A percentile compares a stretch with the other conserved stretches of the same genome.
Conservation (phyloP, 257 asterid genomes). For the Datura wrightii region DNA sequence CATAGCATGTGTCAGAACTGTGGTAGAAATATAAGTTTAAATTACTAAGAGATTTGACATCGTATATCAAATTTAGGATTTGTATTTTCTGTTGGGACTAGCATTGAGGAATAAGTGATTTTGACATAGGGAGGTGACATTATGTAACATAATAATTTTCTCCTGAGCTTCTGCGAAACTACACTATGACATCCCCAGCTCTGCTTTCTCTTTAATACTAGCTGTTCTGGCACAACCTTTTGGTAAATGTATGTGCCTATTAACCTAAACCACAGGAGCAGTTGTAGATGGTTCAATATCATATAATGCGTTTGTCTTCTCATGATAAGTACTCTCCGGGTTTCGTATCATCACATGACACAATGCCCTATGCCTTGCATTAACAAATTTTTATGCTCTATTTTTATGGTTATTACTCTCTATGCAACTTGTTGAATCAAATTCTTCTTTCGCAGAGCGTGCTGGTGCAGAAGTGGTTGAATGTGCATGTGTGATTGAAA, state of each 20-base stretch:
- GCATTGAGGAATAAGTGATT: background rate
- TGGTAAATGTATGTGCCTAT: background rate
- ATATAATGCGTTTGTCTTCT: background rate
- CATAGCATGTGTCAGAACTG: background rate
- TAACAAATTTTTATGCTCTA: background rate
- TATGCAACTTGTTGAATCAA: conserved; percentile 25
- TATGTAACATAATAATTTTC: background rate
- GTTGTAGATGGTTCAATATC: background rate
- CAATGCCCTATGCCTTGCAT: background rate
- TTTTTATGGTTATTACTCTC: background rate
- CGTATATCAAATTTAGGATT: conserved; percentile 5
- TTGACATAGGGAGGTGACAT: background rate
- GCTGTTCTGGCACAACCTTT: conserved; percentile 14
- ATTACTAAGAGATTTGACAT: background rate
- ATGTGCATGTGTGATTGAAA: conserved; percentile 83
- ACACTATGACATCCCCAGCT: conserved; percentile 21
- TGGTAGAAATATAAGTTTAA: background rate
- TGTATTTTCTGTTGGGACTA: conserved; percentile 2
- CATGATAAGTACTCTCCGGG: background rate
- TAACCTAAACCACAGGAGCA: background rate
- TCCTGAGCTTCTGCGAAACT: background rate
- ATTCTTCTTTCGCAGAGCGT: conserved; percentile 54
- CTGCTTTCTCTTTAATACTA: background rate
- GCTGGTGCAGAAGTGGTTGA: conserved; percentile 80
- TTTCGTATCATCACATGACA: background rate